phyloP scores from a whole-genome alignment of 495 filamentous ascomycete species.

The Cryomyces minteri region DNA sequence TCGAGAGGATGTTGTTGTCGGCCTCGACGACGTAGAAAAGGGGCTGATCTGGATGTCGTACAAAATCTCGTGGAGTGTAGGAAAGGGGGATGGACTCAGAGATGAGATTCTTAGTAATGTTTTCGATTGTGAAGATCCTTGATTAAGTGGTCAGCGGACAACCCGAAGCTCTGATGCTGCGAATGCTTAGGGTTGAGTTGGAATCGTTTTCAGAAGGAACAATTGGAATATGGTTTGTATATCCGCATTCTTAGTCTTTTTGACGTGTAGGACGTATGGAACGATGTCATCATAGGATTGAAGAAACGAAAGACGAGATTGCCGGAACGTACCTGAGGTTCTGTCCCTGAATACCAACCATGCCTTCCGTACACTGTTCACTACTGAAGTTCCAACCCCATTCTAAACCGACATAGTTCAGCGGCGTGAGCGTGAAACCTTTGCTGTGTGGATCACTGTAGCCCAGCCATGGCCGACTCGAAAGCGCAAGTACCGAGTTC shows the following conservation, averaged over 20 bases:
- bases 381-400: constrained; percentile 94
- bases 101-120: constrained; percentile 66
- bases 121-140: constrained; percentile 84
- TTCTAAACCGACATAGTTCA: constrained; percentile 74
- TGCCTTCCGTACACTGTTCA: constrained; percentile 79
- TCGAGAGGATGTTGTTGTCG: constrained; percentile 73
- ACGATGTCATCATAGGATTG: too few species aligned
- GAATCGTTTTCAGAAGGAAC: constrained; percentile 45
- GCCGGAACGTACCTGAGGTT: constrained; percentile 56
- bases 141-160: constrained; percentile 10
- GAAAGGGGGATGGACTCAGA: constrained; percentile 78
- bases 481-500: constrained; percentile 76
- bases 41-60: constrained; percentile 72
- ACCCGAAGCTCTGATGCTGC: background rate
- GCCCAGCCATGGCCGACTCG: constrained; percentile 80
- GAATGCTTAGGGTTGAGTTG: background rate
- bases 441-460: constrained; percentile 73
- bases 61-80: constrained; percentile 75
- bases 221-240: constrained; percentile 52
- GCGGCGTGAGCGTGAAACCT: constrained; percentile 75
- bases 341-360: constrained; percentile 87
- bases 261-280: too few species aligned
- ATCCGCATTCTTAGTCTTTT: too few species aligned
- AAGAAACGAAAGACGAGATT: background rate
- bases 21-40: constrained; percentile 88